Percentiles rank a stretch among this genome's conserved stretches.
Conservation (phyloP, 495 filamentous ascomycete species). For the Lasiosphaeriaceae sp. region DNA sequence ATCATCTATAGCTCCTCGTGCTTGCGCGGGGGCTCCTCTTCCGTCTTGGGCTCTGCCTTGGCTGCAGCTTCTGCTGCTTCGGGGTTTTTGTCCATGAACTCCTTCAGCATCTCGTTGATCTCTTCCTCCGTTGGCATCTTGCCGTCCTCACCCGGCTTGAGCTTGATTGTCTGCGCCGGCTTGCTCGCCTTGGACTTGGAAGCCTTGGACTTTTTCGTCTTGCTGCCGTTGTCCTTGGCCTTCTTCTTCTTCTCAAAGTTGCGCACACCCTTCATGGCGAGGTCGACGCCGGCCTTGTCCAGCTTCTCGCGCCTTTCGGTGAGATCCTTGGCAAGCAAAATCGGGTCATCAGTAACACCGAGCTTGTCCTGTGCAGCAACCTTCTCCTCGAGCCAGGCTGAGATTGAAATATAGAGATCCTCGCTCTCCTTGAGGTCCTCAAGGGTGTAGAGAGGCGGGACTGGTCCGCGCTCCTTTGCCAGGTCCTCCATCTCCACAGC, state of each 20-base stretch:
- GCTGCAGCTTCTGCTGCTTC: constrained; percentile 25
- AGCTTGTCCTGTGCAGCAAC: constrained; percentile 65
- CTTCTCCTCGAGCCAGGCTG: constrained; percentile 66
- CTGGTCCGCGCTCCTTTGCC: constrained; percentile 37
- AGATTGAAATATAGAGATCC: constrained; percentile 41
- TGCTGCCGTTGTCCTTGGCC: constrained; percentile 36
- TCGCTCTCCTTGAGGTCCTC: constrained; percentile 60
- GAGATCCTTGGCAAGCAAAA: constrained; percentile 64
- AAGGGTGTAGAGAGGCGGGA: constrained; percentile 53
- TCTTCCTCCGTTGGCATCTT: constrained; percentile 42
- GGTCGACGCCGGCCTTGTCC: constrained; percentile 61
- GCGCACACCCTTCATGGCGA: constrained; percentile 68
- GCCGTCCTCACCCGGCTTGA: constrained; percentile 35
- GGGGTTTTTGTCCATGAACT: constrained; percentile 33
- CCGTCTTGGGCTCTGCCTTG: constrained; percentile 27
- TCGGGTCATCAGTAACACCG: constrained; percentile 63
- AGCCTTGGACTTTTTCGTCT: constrained; percentile 38
- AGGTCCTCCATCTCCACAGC: constrained; percentile 32
- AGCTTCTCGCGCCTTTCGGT: constrained; percentile 56
- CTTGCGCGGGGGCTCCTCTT: constrained; percentile 21
- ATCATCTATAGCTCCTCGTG: constrained; percentile 50
- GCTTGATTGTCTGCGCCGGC: constrained; percentile 33
- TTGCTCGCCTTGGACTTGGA: constrained; percentile 40
- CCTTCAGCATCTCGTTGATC: constrained; percentile 46
- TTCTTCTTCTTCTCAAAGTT: constrained; percentile 51